A percentile compares a stretch with the other conserved stretches of the same genome.
Evolutionary conservation across 495 filamentous ascomycete species (phyloP).

Genomic region (Xanthoparmelia taractica): DNA sequence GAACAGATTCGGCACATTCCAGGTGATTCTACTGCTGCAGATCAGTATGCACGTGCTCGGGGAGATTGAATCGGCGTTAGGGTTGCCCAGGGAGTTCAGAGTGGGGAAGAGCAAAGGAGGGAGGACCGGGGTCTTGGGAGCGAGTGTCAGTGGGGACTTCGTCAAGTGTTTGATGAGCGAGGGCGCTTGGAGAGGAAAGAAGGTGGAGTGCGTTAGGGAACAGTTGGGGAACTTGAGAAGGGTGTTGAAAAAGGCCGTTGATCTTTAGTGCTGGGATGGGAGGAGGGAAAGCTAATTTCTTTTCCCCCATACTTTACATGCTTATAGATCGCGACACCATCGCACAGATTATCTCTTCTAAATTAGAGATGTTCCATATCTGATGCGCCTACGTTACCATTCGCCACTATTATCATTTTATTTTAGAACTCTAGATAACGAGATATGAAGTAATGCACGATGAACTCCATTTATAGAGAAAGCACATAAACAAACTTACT

Average conservation of each 20-base stretch:
- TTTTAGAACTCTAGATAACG: too few species aligned
- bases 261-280: neutral
- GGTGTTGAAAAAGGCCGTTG: constrained; percentile 3
- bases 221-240: constrained; percentile 1
- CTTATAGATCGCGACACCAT: too few species aligned
- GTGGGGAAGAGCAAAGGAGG: neutral
- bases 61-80: constrained; percentile 12
- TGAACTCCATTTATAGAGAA: too few species aligned
- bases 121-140: constrained; percentile 5
- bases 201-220: constrained; percentile 10
- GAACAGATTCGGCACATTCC: constrained; percentile 10
- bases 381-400: too few species aligned
- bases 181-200: constrained; percentile 6
- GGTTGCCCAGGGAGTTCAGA: constrained; percentile 11
- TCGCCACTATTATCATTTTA: too few species aligned
- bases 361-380: too few species aligned
- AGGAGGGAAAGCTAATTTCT: too few species aligned
- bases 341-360: too few species aligned
- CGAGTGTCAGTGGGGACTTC: constrained; percentile 8
- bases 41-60: constrained; percentile 14
- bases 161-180: constrained; percentile 14
- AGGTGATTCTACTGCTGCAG: constrained; percentile 11
- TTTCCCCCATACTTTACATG: too few species aligned
- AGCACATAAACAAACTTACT: too few species aligned
- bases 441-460: too few species aligned